Conservation (phyloP, 75 land plant genomes). For the Cupressus sempervirens region DNA sequence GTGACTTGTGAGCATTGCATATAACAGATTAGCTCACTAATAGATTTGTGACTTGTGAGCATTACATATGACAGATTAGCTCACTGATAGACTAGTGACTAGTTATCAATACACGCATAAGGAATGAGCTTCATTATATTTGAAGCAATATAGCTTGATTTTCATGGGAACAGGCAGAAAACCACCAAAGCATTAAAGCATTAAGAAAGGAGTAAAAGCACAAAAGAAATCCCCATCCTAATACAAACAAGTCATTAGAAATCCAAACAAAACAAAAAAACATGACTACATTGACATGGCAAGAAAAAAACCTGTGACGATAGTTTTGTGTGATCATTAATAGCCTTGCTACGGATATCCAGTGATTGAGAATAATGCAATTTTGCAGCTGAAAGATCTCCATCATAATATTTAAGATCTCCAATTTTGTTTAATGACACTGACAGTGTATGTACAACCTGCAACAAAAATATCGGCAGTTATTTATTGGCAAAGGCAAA, state of each 20-base stretch:
- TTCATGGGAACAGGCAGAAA: neutral
- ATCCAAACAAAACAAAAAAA: constrained; percentile 9
- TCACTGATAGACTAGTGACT: neutral
- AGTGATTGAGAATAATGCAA: constrained; percentile 65
- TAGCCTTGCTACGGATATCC: constrained; percentile 65
- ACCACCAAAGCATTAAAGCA: neutral
- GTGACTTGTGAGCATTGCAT: neutral
- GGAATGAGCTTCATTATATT: neutral
- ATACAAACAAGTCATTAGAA: constrained; percentile 3
- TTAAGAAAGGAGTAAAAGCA: neutral
- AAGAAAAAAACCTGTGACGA: constrained; percentile 55
- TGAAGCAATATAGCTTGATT: neutral
- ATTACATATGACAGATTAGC: no score
- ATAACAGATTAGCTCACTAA: neutral
- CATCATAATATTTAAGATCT: constrained; percentile 83
- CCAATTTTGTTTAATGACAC: constrained; percentile 97
- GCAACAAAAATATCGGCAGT: constrained; percentile 14
- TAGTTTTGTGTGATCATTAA: constrained; percentile 39
- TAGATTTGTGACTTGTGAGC: neutral
- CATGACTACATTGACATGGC: neutral
- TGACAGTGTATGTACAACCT: constrained; percentile 91
- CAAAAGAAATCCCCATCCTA: neutral
- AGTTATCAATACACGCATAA: neutral
- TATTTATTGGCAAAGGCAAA: neutral
- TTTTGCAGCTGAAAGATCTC: constrained; percentile 70